Conservation (phyloP, 129 eudicot species). For the Centaurea solstitialis region DNA sequence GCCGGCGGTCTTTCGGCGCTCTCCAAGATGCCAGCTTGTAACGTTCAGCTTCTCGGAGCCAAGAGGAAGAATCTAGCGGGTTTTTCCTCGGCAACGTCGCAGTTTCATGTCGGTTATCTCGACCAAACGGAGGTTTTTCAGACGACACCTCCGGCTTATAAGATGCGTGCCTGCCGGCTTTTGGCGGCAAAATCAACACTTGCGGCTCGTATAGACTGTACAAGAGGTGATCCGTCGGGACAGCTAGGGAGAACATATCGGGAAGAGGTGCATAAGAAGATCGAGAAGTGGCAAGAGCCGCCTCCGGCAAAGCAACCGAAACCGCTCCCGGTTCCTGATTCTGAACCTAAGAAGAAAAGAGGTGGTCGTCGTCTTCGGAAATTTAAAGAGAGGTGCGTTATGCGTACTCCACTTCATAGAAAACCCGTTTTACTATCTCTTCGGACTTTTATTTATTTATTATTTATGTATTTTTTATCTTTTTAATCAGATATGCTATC, state of each 20-base stretch:
- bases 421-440: not conserved
- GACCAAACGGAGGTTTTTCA: slow-evolving; percentile 93
- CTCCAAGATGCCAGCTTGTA: slow-evolving; percentile 92
- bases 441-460: not conserved
- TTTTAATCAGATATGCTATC: slow-evolving; percentile 65
- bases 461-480: not conserved
- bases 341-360: slow-evolving; percentile 94
- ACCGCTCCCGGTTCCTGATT: slow-evolving; percentile 99
- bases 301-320: slow-evolving; percentile 98
- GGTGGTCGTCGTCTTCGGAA: slow-evolving; percentile 89
- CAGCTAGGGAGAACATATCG: slow-evolving; percentile 70
- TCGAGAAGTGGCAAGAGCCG: slow-evolving; percentile 99
- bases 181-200: slow-evolving; percentile 89
- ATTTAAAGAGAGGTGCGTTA: slow-evolving; percentile 80
- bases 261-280: slow-evolving; percentile 84
- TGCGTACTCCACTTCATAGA: not conserved
- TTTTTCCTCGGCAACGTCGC: slow-evolving; percentile 94
- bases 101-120: slow-evolving; percentile 78
- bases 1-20: slow-evolving; percentile 81
- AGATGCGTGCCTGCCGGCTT: slow-evolving; percentile 86
- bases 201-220: slow-evolving; percentile 93
- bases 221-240: slow-evolving; percentile 91
- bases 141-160: slow-evolving; percentile 83
- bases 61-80: slow-evolving; percentile 82
- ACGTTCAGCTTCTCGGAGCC: slow-evolving; percentile 86